These are phyloP conservation scores for Lactifluus subvellereus DNA, from an alignment of 768 basidiomycete genomes.

Conservation along the genomic window DNA sequence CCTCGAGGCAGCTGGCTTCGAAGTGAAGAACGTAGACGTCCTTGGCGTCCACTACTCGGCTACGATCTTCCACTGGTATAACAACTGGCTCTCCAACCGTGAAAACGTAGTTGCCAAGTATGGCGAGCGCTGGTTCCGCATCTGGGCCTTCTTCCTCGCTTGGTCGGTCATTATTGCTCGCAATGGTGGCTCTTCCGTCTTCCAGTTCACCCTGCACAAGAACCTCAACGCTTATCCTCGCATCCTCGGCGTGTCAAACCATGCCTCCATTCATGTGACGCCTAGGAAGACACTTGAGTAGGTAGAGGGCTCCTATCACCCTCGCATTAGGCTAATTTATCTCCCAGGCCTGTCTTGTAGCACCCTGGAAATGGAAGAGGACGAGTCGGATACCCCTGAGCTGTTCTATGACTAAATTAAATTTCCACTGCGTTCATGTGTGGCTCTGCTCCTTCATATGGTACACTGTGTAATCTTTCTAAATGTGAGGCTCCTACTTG, in stretches of 20 bases:
- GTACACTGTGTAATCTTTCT: not conserved
- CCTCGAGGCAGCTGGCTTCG: conserved; percentile 89
- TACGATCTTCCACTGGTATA: conserved; percentile 88
- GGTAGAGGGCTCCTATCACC: conserved; percentile 23
- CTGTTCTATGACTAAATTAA: not conserved
- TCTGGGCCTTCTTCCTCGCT: conserved; percentile 97
- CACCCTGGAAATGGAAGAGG: not conserved
- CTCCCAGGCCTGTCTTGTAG: conserved; percentile 9
- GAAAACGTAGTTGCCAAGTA: conserved; percentile 85
- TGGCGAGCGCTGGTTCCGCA: conserved; percentile 89
- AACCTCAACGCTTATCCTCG: conserved; percentile 96
- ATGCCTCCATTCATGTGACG: conserved; percentile 71
- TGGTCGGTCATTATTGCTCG: conserved; percentile 81
- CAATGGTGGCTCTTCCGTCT: conserved; percentile 87
- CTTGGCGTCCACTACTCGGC: conserved; percentile 97
- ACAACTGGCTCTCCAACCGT: conserved; percentile 94
- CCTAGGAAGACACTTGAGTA: conserved; percentile 49
- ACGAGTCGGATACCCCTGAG: not conserved
- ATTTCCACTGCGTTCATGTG: not conserved
- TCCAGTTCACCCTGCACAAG: conserved; percentile 98
- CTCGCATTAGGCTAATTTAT: not conserved
- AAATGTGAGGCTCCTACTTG: not conserved
- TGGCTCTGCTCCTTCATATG: not conserved
- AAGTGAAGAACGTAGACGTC: conserved; percentile 94
- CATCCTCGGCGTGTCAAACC: conserved; percentile 75